Conservation (phyloP, 2,329 filamentous ascomycete genomes). For the Ophiostoma himal-ulmi region DNA sequence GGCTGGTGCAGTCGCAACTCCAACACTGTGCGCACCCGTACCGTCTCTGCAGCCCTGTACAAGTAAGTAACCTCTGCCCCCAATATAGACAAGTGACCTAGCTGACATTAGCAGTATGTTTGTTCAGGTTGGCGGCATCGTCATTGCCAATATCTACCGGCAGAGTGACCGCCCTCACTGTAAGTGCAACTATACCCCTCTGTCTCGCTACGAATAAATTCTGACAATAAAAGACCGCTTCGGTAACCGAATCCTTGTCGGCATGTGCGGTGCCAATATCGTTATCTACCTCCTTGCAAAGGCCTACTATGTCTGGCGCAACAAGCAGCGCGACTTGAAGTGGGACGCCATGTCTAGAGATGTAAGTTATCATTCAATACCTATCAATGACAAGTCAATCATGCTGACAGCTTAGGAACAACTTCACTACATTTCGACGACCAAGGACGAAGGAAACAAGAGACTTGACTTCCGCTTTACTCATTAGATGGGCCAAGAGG, state of each 20-base stretch:
- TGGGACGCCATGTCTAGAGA: background rate
- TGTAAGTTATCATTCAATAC: background rate
- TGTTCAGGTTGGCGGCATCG: conserved; percentile 7
- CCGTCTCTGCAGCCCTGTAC: conserved; percentile 9
- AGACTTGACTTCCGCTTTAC: conserved; percentile 3
- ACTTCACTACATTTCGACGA: conserved; percentile 8
- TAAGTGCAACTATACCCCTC: background rate
- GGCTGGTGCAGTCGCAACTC: conserved; percentile 12
- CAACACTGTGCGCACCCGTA: conserved; percentile 10
- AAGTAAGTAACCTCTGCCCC: background rate
- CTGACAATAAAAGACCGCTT: background rate
- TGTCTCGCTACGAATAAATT: background rate
- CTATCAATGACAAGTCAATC: background rate
- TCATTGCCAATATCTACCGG: conserved; percentile 10
- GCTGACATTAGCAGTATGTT: conserved; percentile 2
- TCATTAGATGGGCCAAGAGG: background rate
- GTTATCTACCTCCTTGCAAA: conserved; percentile 8
- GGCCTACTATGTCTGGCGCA: conserved; percentile 5
- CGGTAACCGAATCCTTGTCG: background rate
- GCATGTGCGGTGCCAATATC: background rate
- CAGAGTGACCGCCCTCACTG: background rate
- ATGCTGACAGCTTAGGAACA: conserved; percentile 5
- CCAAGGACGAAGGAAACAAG: conserved; percentile 7
- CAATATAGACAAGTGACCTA: background rate
- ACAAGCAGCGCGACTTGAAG: conserved; percentile 1